Evolutionary conservation across 306 rosid species (phyloP), one percentile per base, ranked within the genome.

Genomic region (Nissolia schottii): DNA sequence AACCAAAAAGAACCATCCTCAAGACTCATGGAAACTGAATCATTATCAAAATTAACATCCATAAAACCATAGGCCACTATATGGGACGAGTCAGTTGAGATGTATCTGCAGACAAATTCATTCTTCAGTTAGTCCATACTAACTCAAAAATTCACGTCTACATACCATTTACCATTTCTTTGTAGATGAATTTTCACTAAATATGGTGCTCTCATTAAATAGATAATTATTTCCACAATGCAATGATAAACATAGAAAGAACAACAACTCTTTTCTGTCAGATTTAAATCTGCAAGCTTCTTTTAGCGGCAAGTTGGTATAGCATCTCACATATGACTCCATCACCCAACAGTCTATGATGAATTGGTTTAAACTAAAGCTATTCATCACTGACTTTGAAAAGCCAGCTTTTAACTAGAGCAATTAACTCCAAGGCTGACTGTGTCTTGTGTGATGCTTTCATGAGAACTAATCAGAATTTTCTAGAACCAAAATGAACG

Each of bases 11-110:
- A 80, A 74, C 85, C 95, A 55, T 85, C 82, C 76, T 82, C 71
- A 38, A 68, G 84, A 53, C 58, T 82, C 74, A 77, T 2, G 66
- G 74, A 69, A 79, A 71, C 70, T 10, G 59, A 75, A 67, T 75
- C 88, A 55, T 70, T 15, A 72, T 79, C 75, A 60, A 81, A 50
- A 78, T 58, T 70, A 53, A 67, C 54, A 79, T 89, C 93, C 84
- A 81, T 37, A 79, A 89, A 85, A 72, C 98, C 97, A 70, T 87
- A 91, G 64, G 97, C 91, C 71, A 80, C 75, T 67, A 86, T 64
- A 45, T 37, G 56, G 51, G 81, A 51, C 41, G 92, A 89, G 71
- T 85, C 96, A 70, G 77, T 80, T 51, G 90, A 85, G 46, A 94
- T 28, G 69, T 85, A 89, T 79, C 96, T 94, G 87, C 67, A 57